phyloP scores from a whole-genome alignment of 768 basidiomycete species.

The Tephrocybe sp. region DNA sequence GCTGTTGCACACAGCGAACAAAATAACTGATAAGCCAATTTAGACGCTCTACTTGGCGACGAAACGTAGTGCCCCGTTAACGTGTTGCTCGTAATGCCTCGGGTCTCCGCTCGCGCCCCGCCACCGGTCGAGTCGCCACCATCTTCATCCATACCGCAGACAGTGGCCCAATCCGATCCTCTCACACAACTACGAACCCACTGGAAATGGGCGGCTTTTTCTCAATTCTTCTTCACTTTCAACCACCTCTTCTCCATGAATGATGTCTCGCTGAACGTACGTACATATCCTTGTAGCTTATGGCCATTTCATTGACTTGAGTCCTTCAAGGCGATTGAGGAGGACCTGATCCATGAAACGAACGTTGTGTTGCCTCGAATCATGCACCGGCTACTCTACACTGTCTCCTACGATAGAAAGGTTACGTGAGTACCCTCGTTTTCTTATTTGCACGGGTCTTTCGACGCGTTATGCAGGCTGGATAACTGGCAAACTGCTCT shows the following conservation, averaged over 20 bases:
- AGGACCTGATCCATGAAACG: slow-evolving; percentile 65
- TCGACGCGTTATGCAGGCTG: slow-evolving; percentile 40
- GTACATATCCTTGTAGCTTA: slow-evolving; percentile 21
- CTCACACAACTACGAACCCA: slow-evolving; percentile 64
- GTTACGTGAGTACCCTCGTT: slow-evolving; percentile 26
- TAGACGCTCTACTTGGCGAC: background rate
- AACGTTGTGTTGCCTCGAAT: slow-evolving; percentile 65
- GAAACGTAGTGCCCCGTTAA: slow-evolving; percentile 11
- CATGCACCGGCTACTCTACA: slow-evolving; percentile 72
- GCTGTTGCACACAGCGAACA: background rate
- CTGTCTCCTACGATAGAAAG: slow-evolving; percentile 80
- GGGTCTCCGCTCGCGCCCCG: slow-evolving; percentile 42
- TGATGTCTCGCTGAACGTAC: slow-evolving; percentile 68
- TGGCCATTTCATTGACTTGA: slow-evolving; percentile 7
- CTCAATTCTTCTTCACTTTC: slow-evolving; percentile 90
- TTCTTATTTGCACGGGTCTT: background rate
- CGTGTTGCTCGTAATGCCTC: slow-evolving; percentile 45
- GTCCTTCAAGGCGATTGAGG: slow-evolving; percentile 67
- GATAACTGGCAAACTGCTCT: slow-evolving; percentile 80
- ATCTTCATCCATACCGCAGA: slow-evolving; percentile 24
- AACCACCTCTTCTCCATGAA: slow-evolving; percentile 67
- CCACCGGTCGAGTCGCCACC: slow-evolving; percentile 29
- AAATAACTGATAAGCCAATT: background rate
- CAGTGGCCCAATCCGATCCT: slow-evolving; percentile 31
- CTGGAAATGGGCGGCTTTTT: slow-evolving; percentile 93